Conservation (phyloP, 2,329 filamentous ascomycete species). For the Fusarium redolens region DNA sequence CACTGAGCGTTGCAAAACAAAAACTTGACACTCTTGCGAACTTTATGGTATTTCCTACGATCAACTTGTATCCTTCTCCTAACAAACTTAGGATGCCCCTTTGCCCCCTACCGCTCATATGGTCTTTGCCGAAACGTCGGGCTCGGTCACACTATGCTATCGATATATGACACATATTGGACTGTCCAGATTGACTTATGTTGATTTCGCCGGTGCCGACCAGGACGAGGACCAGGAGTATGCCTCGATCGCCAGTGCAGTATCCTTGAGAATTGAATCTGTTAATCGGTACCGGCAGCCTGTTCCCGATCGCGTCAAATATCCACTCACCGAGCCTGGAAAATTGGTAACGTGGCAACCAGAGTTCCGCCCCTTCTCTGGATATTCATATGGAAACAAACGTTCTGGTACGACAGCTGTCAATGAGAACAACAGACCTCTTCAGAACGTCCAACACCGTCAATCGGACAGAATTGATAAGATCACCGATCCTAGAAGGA, state of each 20-base stretch:
- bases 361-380: slow-evolving; percentile 27
- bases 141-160: slow-evolving; percentile 31
- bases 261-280: slow-evolving; percentile 34
- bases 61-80: slow-evolving; percentile 1
- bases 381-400: slow-evolving; percentile 35
- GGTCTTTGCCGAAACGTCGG: slow-evolving; percentile 32
- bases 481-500: neutral
- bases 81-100: slow-evolving; percentile 27
- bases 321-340: neutral
- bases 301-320: slow-evolving; percentile 16
- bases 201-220: slow-evolving; percentile 2
- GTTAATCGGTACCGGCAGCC: slow-evolving; percentile 5
- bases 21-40: slow-evolving; percentile 39
- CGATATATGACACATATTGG: slow-evolving; percentile 45
- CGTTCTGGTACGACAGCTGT: neutral
- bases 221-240: slow-evolving; percentile 22
- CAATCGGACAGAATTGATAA: neutral
- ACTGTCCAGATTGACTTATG: slow-evolving; percentile 43
- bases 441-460: neutral
- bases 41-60: slow-evolving; percentile 22
- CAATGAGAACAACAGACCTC: neutral
- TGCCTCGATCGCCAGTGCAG: slow-evolving; percentile 27
- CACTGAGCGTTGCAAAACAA: slow-evolving; percentile 22
- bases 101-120: slow-evolving; percentile 34
- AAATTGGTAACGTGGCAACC: neutral